A percentile compares a stretch with the other conserved stretches of the same genome.
phyloP scores from a whole-genome alignment of 2,329 filamentous ascomycete genomes.

The Massarina eburnea region DNA sequence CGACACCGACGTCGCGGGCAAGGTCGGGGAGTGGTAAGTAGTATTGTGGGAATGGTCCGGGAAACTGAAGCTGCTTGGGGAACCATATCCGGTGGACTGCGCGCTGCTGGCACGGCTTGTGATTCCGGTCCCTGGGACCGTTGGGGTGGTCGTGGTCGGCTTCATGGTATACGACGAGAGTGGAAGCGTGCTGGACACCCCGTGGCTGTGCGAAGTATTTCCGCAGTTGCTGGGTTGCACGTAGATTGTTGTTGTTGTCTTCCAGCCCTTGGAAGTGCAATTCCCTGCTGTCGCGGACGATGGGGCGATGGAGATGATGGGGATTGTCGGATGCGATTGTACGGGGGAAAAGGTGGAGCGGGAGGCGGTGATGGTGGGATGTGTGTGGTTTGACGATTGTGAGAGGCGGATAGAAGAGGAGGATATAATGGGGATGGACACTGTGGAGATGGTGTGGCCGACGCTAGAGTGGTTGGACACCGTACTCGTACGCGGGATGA shows the following conservation, averaged over 20 bases:
- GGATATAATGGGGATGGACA: too few relatives aligned
- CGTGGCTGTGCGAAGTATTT: neutral
- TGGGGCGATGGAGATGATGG: too few relatives aligned
- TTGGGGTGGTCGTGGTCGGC: neutral
- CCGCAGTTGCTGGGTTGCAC: neutral
- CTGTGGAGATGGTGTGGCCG: too few relatives aligned
- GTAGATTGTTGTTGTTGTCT: neutral
- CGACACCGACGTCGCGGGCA: neutral
- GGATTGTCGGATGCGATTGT: too few relatives aligned
- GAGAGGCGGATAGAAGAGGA: too few relatives aligned
- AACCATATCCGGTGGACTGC: neutral
- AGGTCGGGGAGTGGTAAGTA: neutral
- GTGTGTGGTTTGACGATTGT: too few relatives aligned
- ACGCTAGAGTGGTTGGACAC: too few relatives aligned
- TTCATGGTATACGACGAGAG: neutral
- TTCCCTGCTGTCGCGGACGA: too few relatives aligned
- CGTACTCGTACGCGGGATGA: neutral
- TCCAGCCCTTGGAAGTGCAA: neutral
- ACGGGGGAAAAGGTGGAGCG: too few relatives aligned
- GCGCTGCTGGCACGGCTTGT: neutral
- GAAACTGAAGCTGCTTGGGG: too few relatives aligned
- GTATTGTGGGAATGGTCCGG: neutral
- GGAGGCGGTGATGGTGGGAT: too few relatives aligned
- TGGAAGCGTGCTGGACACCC: neutral
- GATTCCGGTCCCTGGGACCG: neutral